Percentiles rank a stretch among this genome's conserved stretches.
Evolutionary conservation across 2,329 filamentous ascomycete genomes (phyloP).

Genomic region (Chalaropsis ovoidea): DNA sequence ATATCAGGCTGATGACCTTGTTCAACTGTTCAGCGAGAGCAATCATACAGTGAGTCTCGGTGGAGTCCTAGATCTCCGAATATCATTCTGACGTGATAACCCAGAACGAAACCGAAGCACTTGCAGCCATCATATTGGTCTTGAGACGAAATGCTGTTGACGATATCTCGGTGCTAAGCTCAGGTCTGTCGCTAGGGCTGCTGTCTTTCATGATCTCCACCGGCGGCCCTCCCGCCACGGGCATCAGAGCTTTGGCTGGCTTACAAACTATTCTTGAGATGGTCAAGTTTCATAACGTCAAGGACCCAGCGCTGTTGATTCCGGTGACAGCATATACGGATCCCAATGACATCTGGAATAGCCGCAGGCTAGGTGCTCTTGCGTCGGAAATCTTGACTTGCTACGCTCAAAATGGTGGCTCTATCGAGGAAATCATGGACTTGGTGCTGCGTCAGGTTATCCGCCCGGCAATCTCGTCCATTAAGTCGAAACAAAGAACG

Average conservation of each 20-base stretch:
- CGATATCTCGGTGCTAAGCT: background rate
- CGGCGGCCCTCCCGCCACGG: background rate
- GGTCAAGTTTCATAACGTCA: background rate
- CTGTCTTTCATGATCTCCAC: background rate
- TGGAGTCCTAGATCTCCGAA: background rate
- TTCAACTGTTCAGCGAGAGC: background rate
- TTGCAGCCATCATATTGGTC: background rate
- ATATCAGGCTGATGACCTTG: background rate
- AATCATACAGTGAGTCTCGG: background rate
- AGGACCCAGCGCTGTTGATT: background rate
- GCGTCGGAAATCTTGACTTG: background rate
- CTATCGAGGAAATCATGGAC: slow-evolving; percentile 16
- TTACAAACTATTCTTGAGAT: background rate
- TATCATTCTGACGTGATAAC: background rate
- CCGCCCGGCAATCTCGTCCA: slow-evolving; percentile 6
- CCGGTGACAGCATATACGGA: slow-evolving; percentile 5
- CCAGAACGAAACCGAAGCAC: background rate
- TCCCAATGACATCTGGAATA: background rate
- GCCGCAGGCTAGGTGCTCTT: background rate
- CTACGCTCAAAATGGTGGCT: background rate
- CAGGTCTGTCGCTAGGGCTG: background rate
- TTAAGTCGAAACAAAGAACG: slow-evolving; percentile 2
- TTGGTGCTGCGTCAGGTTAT: slow-evolving; percentile 9
- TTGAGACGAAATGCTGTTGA: background rate
- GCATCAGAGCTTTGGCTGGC: background rate